These are phyloP conservation scores for Tetrahymena malaccensis DNA, from an alignment of 73 alveolate genomes.

Conservation along the genomic window DNA sequence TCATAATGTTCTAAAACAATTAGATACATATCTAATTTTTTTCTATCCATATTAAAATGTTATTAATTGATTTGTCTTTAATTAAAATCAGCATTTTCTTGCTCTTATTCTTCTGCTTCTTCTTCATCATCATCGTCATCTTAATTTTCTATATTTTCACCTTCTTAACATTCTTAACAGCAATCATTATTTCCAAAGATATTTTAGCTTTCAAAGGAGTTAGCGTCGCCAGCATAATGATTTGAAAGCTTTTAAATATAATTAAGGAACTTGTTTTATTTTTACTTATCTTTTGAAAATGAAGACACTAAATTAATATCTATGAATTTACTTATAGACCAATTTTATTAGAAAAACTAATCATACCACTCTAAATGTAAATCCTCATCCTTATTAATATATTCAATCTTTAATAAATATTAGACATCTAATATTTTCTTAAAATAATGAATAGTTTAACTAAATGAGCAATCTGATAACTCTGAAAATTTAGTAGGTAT, in stretches of 20 bases:
- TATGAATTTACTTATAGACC: neutral
- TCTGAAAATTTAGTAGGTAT: neutral
- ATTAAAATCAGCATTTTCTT: too few relatives aligned
- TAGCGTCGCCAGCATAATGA: too few relatives aligned
- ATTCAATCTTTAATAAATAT: neutral
- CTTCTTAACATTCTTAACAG: too few relatives aligned
- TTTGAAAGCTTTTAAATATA: neutral
- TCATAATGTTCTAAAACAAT: neutral
- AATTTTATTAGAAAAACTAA: neutral
- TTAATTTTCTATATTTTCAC: too few relatives aligned
- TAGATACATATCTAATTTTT: neutral
- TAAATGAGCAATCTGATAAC: neutral
- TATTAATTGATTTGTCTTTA: neutral
- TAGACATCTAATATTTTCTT: neutral
- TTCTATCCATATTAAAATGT: neutral
- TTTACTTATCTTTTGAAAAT: too few relatives aligned
- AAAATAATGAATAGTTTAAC: neutral
- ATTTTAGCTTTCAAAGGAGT: too few relatives aligned
- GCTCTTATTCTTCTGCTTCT: too few relatives aligned
- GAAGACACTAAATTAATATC: neutral
- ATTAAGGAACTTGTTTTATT: neutral
- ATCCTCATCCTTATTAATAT: too few relatives aligned
- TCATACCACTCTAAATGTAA: neutral
- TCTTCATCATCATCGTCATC: too few relatives aligned
- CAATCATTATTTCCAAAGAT: too few relatives aligned